A percentile compares a stretch with the other conserved stretches of the same genome.
Evolutionary conservation across 2,329 filamentous ascomycete species (phyloP).

Genomic region (Aspergillus ibericus): DNA sequence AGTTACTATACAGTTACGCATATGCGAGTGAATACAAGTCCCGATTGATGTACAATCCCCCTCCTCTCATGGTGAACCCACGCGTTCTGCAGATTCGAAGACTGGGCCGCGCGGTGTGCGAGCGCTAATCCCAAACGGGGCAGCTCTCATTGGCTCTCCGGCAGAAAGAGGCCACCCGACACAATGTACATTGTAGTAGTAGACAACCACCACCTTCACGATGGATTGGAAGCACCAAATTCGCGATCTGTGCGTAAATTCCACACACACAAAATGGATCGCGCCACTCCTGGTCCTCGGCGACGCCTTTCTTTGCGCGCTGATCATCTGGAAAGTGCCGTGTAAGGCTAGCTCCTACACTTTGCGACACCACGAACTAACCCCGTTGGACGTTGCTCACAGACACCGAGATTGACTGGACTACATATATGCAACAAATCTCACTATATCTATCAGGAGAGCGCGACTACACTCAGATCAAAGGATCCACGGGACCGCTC

Average conservation of each 20-base stretch:
- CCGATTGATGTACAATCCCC: background rate
- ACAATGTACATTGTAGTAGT: background rate
- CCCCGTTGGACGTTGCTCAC: slow-evolving; percentile 26
- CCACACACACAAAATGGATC: slow-evolving; percentile 62
- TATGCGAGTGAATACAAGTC: background rate
- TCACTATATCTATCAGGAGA: slow-evolving; percentile 77
- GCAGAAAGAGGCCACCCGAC: slow-evolving; percentile 14
- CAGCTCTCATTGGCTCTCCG: slow-evolving; percentile 17
- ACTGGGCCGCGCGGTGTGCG: background rate
- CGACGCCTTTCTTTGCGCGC: slow-evolving; percentile 69
- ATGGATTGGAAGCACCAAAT: slow-evolving; percentile 38
- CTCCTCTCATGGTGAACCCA: background rate
- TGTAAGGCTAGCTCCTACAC: slow-evolving; percentile 58
- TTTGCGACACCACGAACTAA: slow-evolving; percentile 15
- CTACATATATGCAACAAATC: slow-evolving; percentile 94
- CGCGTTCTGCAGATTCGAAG: background rate
- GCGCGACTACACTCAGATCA: slow-evolving; percentile 81
- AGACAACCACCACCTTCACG: slow-evolving; percentile 6
- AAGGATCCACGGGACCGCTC: slow-evolving; percentile 84
- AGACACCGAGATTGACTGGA: slow-evolving; percentile 99
- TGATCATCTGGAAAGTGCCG: slow-evolving; percentile 78
- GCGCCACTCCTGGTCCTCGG: slow-evolving; percentile 65
- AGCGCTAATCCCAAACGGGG: slow-evolving; percentile 24
- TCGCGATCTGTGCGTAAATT: slow-evolving; percentile 51
- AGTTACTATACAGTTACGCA: background rate